These are phyloP conservation scores for Sarcomyxa edulis DNA, from an alignment of 768 basidiomycete species.

Conservation along the genomic window DNA sequence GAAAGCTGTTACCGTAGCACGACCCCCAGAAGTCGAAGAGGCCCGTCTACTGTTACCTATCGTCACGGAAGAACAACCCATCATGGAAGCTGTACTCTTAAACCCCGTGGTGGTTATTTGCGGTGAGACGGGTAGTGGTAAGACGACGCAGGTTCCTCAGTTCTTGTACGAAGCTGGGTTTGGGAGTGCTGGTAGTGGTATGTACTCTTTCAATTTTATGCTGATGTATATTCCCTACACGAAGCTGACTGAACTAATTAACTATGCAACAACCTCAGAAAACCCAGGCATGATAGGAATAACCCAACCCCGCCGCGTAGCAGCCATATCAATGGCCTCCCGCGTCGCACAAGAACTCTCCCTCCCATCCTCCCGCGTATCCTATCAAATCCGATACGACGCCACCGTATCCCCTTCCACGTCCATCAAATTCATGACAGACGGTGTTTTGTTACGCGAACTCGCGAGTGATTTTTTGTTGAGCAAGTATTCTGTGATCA, in stretches of 20 bases:
- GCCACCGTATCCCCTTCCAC: constrained; percentile 87
- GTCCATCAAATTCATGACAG: constrained; percentile 99
- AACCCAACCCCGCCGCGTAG: constrained; percentile 96
- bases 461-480: constrained; percentile 90
- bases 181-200: constrained; percentile 78
- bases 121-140: constrained; percentile 96
- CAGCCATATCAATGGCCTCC: constrained; percentile 92
- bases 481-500: constrained; percentile 88
- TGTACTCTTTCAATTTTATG: constrained; percentile 12
- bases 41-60: constrained; percentile 81
- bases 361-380: constrained; percentile 73
- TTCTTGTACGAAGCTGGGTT: constrained; percentile 98
- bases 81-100: constrained; percentile 87
- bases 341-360: constrained; percentile 94
- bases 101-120: constrained; percentile 83
- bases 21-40: constrained; percentile 70
- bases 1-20: constrained; percentile 50
- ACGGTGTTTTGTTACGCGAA: constrained; percentile 93
- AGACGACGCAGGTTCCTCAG: constrained; percentile 97
- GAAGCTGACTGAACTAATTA: constrained; percentile 1
- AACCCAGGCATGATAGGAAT: constrained; percentile 98
- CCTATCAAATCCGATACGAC: constrained; percentile 97
- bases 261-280: constrained; percentile 39
- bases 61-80: constrained; percentile 86
- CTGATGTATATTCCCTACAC: no score